A percentile compares a stretch with the other conserved stretches of the same genome.
Evolutionary conservation across 1,139 yeast species (phyloP).

Genomic region (Debaryomycetaceae sp.): DNA sequence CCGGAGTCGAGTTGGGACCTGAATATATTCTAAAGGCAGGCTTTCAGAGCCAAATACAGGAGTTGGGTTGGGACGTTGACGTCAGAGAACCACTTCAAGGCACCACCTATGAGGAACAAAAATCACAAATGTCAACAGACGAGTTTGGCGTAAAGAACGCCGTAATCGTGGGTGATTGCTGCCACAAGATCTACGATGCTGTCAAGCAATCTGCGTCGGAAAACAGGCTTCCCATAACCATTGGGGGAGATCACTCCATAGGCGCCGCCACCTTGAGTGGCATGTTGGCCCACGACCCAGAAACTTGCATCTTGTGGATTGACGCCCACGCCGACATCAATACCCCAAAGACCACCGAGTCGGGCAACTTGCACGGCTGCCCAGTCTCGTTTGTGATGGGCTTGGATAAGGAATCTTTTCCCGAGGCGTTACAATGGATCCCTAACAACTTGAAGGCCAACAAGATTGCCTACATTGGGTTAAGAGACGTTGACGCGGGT

Average conservation of each 20-base stretch:
- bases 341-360: constrained; percentile 78
- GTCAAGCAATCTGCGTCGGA: constrained; percentile 47
- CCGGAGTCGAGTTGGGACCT: constrained; percentile 96
- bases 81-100: constrained; percentile 56
- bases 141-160: constrained; percentile 67
- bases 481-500: constrained; percentile 87
- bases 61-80: constrained; percentile 68
- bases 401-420: constrained; percentile 56
- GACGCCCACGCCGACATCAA: constrained; percentile 98
- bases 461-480: constrained; percentile 87
- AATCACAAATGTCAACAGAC: constrained; percentile 23
- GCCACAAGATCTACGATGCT: constrained; percentile 58
- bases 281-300: constrained; percentile 72
- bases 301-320: constrained; percentile 90
- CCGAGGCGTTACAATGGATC: constrained; percentile 77
- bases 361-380: constrained; percentile 95
- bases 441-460: constrained; percentile 62
- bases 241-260: constrained; percentile 97
- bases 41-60: constrained; percentile 54
- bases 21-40: constrained; percentile 71
- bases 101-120: constrained; percentile 42
- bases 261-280: constrained; percentile 94
- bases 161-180: constrained; percentile 69
- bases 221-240: constrained; percentile 70
- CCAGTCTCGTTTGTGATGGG: constrained; percentile 92